Evolutionary conservation across 352 stramenopile genomes (phyloP).

Genomic region (Phytophthora sojae): DNA sequence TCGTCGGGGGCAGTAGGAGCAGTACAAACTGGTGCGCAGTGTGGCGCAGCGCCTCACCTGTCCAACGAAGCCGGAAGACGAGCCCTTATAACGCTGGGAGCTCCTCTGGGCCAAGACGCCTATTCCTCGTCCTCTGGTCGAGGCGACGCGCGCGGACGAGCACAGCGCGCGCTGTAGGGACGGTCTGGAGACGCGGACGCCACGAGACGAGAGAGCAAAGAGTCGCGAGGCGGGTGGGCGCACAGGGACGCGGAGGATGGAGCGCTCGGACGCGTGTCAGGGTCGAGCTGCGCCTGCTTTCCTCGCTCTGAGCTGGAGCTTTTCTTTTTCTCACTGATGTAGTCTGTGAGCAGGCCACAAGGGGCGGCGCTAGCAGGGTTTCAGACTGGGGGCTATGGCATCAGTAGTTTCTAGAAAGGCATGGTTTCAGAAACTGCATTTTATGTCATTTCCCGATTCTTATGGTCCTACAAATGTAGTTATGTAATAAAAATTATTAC

Average conservation of each 20-base stretch:
- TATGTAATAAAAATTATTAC: not conserved
- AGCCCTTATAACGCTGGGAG: constrained; percentile 22
- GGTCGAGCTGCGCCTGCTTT: constrained; percentile 22
- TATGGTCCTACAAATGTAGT: not conserved
- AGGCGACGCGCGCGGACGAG: constrained; percentile 16
- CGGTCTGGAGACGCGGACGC: constrained; percentile 10
- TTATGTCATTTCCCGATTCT: not conserved
- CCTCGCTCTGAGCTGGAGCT: constrained; percentile 42
- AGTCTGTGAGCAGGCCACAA: constrained; percentile 35
- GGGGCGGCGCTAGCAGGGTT: constrained; percentile 19
- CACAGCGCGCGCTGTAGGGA: constrained; percentile 20
- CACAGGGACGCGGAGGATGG: constrained; percentile 16
- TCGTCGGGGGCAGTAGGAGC: no score
- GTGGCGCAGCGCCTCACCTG: constrained; percentile 15
- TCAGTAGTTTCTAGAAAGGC: not conserved
- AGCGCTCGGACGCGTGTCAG: constrained; percentile 23
- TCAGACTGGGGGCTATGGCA: constrained; percentile 12
- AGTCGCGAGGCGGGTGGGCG: constrained; percentile 10
- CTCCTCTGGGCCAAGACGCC: constrained; percentile 14
- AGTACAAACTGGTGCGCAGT: not conserved
- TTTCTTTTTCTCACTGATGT: constrained; percentile 49
- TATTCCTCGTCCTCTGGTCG: not conserved
- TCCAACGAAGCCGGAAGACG: not conserved
- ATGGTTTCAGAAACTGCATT: not conserved
- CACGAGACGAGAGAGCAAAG: constrained; percentile 22